These are phyloP conservation scores for Chiua virens DNA, from an alignment of 768 basidiomycete genomes.

Conservation along the genomic window DNA sequence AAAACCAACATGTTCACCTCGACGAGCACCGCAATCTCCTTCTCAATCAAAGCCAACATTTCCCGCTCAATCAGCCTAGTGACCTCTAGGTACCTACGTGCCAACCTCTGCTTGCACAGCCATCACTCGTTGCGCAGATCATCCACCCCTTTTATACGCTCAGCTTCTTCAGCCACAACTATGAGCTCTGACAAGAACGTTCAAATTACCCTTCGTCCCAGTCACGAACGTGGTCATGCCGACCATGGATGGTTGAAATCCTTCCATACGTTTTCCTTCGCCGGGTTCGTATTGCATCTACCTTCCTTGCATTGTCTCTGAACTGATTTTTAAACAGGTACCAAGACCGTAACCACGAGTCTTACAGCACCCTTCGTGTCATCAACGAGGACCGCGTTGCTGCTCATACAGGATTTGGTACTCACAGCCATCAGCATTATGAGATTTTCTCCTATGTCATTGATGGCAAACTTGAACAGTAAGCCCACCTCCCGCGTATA, in stretches of 20 bases:
- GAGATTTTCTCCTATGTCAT: conserved; percentile 94
- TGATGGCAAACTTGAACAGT: conserved; percentile 80
- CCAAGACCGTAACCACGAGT: conserved; percentile 52
- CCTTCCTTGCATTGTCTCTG: conserved; percentile 16
- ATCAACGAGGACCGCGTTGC: conserved; percentile 93
- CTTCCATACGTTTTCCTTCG: conserved; percentile 82
- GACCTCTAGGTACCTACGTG: background rate
- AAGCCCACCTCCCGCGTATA: conserved; percentile 22
- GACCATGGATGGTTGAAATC: conserved; percentile 88
- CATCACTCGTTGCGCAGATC: background rate
- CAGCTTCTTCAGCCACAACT: background rate
- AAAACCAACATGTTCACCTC: background rate
- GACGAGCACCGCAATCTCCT: background rate
- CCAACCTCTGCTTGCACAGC: conserved; percentile 1
- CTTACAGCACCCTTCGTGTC: conserved; percentile 77
- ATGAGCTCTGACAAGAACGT: conserved; percentile 21
- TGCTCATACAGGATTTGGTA: conserved; percentile 77
- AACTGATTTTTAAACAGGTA: conserved; percentile 43
- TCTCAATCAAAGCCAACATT: conserved; percentile 4
- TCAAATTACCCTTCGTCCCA: conserved; percentile 52
- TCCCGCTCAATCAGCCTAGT: background rate
- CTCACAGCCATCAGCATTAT: conserved; percentile 79
- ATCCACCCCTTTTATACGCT: background rate
- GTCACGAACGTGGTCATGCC: conserved; percentile 65
- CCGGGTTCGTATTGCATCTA: conserved; percentile 43